These are phyloP conservation scores for Trametes cingulata DNA, from an alignment of 768 basidiomycete genomes.

Conservation along the genomic window DNA sequence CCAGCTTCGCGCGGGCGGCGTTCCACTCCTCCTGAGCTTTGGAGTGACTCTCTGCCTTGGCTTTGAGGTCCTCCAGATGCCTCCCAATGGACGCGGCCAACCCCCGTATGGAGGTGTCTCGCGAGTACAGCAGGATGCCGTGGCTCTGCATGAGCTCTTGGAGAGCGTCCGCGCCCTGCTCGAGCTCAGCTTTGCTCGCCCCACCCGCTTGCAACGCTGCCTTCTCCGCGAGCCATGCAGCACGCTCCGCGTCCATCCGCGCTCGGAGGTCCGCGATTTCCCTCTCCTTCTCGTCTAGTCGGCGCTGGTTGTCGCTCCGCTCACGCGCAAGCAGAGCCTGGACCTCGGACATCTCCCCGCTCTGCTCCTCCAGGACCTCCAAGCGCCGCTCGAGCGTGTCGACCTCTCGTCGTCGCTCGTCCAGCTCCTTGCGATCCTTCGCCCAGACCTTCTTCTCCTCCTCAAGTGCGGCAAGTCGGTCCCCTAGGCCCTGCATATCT, in stretches of 20 bases:
- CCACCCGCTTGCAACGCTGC: conserved; percentile 43
- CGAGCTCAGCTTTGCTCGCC: conserved; percentile 42
- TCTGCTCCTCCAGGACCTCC: conserved; percentile 43
- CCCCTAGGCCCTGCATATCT: conserved; percentile 49
- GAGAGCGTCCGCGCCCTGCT: conserved; percentile 49
- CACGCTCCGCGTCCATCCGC: conserved; percentile 47
- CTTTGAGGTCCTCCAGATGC: conserved; percentile 30
- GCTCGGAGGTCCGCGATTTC: conserved; percentile 44
- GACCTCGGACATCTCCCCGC: conserved; percentile 43
- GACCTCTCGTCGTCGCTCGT: conserved; percentile 34
- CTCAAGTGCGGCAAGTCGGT: conserved; percentile 37
- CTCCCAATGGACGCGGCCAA: conserved; percentile 30
- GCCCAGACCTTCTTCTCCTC: conserved; percentile 55
- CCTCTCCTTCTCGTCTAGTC: conserved; percentile 31
- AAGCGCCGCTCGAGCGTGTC: conserved; percentile 44
- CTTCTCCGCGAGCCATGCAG: conserved; percentile 52
- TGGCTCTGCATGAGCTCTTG: conserved; percentile 56
- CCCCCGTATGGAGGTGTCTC: conserved; percentile 28
- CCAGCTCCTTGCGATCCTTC: conserved; percentile 46
- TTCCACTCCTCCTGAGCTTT: conserved; percentile 28
- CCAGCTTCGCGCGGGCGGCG: conserved; percentile 20
- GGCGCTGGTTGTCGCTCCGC: conserved; percentile 26
- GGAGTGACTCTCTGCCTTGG: conserved; percentile 22
- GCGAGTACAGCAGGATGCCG: conserved; percentile 50
- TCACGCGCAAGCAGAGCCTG: conserved; percentile 41